Evolutionary conservation across 2,329 filamentous ascomycete genomes (phyloP).

Genomic region (Talaromyces sp.): DNA sequence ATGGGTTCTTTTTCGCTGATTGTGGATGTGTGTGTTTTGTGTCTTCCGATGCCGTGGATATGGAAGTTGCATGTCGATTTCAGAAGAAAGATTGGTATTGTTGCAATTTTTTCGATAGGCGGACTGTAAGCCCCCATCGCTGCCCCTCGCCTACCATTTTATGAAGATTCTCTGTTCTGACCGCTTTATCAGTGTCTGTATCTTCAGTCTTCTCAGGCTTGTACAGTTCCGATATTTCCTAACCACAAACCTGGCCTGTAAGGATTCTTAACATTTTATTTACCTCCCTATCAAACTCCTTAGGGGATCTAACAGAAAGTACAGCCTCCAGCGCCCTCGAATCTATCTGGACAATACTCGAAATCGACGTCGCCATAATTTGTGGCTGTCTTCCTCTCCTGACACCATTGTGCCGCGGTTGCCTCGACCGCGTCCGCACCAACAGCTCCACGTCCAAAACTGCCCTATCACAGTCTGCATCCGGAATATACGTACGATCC

Average conservation of each 20-base stretch:
- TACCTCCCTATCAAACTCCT: background rate
- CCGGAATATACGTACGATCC: background rate
- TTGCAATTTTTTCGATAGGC: background rate
- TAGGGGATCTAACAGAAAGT: background rate
- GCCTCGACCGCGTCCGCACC: background rate
- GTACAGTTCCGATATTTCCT: conserved; percentile 7
- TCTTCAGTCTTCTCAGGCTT: conserved; percentile 8
- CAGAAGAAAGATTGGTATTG: background rate
- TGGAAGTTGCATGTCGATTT: background rate
- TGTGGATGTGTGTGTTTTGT: background rate
- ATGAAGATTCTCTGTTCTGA: background rate
- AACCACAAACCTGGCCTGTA: conserved; percentile 2
- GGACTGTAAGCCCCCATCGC: background rate
- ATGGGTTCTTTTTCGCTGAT: conserved; percentile 1
- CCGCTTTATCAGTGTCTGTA: background rate
- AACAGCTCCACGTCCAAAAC: background rate
- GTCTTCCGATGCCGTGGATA: background rate
- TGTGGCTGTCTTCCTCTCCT: conserved; percentile 23
- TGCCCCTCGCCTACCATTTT: background rate
- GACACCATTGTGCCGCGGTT: conserved; percentile 20
- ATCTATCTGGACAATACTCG: conserved; percentile 5
- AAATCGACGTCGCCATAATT: conserved; percentile 22
- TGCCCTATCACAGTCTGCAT: background rate
- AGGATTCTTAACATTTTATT: background rate
- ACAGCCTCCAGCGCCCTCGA: conserved; percentile 8